phyloP scores from a whole-genome alignment of 2,329 filamentous ascomycete species.

The Epichloe hybrida region DNA sequence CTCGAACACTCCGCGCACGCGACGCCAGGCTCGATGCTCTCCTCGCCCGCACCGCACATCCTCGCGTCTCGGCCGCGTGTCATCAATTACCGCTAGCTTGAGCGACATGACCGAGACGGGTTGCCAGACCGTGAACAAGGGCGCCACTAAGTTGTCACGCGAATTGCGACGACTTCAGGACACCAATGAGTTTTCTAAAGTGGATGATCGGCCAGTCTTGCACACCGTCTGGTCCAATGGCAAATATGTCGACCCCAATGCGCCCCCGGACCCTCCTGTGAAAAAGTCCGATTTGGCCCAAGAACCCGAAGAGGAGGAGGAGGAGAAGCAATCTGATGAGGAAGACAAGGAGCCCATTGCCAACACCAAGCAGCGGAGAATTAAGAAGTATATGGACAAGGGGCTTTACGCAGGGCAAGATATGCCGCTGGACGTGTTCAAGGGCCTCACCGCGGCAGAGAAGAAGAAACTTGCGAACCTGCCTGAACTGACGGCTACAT shows the following conservation, averaged over 20 bases:
- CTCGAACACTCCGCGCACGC: slow-evolving; percentile 22
- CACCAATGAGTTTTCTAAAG: slow-evolving; percentile 46
- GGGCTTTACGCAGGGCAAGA: slow-evolving; percentile 82
- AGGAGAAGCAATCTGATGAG: slow-evolving; percentile 2
- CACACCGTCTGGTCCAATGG: slow-evolving; percentile 53
- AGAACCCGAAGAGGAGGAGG: background rate
- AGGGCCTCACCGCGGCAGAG: slow-evolving; percentile 35
- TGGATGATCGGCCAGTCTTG: slow-evolving; percentile 43
- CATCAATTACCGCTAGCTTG: slow-evolving; percentile 31
- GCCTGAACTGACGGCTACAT: slow-evolving; percentile 32
- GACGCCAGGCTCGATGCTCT: slow-evolving; percentile 18
- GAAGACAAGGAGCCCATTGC: slow-evolving; percentile 15
- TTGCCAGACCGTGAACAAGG: slow-evolving; percentile 38
- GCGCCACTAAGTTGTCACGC: slow-evolving; percentile 34
- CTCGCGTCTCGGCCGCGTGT: slow-evolving; percentile 26
- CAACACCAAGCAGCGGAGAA: slow-evolving; percentile 28
- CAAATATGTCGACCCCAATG: slow-evolving; percentile 40
- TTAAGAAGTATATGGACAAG: slow-evolving; percentile 68
- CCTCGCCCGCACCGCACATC: slow-evolving; percentile 25
- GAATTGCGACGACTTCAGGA: slow-evolving; percentile 48
- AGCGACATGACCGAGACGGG: slow-evolving; percentile 48
- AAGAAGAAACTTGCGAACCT: slow-evolving; percentile 36
- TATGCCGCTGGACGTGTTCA: slow-evolving; percentile 30
- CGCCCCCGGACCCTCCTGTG: slow-evolving; percentile 23
- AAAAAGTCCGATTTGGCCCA: slow-evolving; percentile 20